Base-by-base conservation (phyloP, 1,284 basidiomycete genomes). In the Meripilus lineatus region DNA sequence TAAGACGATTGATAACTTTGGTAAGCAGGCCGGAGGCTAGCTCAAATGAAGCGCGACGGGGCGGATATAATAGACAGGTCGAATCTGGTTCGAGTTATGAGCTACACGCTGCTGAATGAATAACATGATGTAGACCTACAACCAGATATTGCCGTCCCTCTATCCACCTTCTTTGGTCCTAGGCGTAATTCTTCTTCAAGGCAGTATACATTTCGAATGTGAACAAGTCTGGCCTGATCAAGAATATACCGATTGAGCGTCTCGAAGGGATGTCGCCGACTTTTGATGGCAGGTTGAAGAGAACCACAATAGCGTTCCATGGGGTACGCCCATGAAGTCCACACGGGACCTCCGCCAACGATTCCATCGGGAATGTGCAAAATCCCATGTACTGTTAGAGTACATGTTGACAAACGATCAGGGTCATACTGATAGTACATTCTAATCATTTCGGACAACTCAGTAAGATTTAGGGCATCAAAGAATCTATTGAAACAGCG, bases 301-400 rank as follows among this genome's bases (percentile, higher is more conserved):
- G 42, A 34, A 2, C 64, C 64, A 52, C 67, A 70, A 40, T 54
- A 70, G 0, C 64, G 52, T 46, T 71, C 68, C 54, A 66, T 63
- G 7, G 49, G 62, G 43, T 64, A 71, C 3, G 62, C 59, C 69
- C 69, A 71, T 3, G 54, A 57, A 3, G 57, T 48, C 68, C 67
- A 70, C 0, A 61, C 52, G 3, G 68, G 68, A 2, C 67, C 67
- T 39, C 55, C 54, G 3, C 44, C 40, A 0, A 46, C 37, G n/a
- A 70, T 64, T 37, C 59, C 54, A 26, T 62, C 52, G 2, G 58
- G 51, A 38, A 69, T 44, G 40, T 70, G 68, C 1, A 71, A 54
- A 0, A 68, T 45, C 0, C 56, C 62, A 54, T 70, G 68, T 15
- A 68, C 53, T 1, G 64, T 65, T 4, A 69, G 42, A 1, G 62